phyloP scores from a whole-genome alignment of 768 basidiomycete species.

The Amanita subjunquillea region DNA sequence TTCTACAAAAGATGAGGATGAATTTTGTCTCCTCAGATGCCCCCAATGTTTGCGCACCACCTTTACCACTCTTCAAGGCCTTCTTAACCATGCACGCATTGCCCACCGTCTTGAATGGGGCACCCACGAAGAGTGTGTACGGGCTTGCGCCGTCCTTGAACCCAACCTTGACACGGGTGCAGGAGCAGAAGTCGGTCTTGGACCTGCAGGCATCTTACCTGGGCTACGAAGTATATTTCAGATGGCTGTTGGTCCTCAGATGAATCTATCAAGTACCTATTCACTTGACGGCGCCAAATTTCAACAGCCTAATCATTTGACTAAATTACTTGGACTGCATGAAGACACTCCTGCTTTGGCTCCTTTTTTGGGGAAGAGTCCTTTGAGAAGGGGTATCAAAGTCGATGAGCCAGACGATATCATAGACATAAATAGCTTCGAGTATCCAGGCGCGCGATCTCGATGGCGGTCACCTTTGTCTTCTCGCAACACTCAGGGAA shows the following conservation, averaged over 20 bases:
- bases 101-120: slow-evolving; percentile 41
- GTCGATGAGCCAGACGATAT: slow-evolving; percentile 26
- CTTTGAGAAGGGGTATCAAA: slow-evolving; percentile 29
- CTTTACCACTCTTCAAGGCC: slow-evolving; percentile 41
- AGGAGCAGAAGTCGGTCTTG: slow-evolving; percentile 34
- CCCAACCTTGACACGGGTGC: slow-evolving; percentile 25
- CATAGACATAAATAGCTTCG: slow-evolving; percentile 24
- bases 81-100: slow-evolving; percentile 44
- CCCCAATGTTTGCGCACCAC: slow-evolving; percentile 32
- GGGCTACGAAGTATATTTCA: slow-evolving; percentile 39
- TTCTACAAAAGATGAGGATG: slow-evolving; percentile 12
- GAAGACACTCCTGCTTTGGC: slow-evolving; percentile 40
- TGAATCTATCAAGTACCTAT: neutral
- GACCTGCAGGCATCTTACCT: slow-evolving; percentile 30
- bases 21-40: slow-evolving; percentile 32
- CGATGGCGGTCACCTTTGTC: slow-evolving; percentile 28
- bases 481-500: slow-evolving; percentile 16
- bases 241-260: slow-evolving; percentile 29
- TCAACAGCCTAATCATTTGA: slow-evolving; percentile 17
- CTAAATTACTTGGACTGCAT: slow-evolving; percentile 36
- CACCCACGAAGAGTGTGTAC: slow-evolving; percentile 45
- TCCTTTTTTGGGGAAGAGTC: slow-evolving; percentile 34
- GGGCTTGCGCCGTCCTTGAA: slow-evolving; percentile 35
- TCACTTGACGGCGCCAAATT: neutral
- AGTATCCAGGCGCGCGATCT: slow-evolving; percentile 8